These are phyloP conservation scores for Coniochaeta sp. DNA, from an alignment of 2,329 filamentous ascomycete genomes.

Conservation along the genomic window DNA sequence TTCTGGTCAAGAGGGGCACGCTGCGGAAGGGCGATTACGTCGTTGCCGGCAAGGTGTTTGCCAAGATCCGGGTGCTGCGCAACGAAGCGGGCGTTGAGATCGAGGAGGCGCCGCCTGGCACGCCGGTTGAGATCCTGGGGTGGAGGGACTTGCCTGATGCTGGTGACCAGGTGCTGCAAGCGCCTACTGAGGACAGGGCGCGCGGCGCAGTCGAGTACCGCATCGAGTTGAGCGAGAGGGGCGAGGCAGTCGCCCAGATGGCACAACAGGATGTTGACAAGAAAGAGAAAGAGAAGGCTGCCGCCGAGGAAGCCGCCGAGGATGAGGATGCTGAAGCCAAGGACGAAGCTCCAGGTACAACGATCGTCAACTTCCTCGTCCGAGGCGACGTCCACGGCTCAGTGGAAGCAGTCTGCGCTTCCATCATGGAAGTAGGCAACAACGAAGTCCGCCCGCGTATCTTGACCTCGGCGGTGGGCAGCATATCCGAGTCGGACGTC, in stretches of 20 bases:
- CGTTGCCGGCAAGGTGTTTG: constrained; percentile 83
- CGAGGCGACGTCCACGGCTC: constrained; percentile 93
- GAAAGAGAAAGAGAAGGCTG: constrained; percentile 44
- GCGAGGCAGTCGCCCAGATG: constrained; percentile 73
- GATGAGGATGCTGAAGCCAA: constrained; percentile 24
- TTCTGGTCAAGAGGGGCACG: constrained; percentile 83
- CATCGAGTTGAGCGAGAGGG: constrained; percentile 61
- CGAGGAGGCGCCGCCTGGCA: constrained; percentile 72
- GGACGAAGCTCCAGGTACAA: constrained; percentile 34
- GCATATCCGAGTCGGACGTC: constrained; percentile 78
- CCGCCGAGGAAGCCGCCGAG: constrained; percentile 26
- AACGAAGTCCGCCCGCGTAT: constrained; percentile 74
- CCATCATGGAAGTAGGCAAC: constrained; percentile 72
- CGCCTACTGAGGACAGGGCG: constrained; percentile 69
- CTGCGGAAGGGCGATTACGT: constrained; percentile 73
- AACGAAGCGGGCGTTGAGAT: constrained; percentile 78
- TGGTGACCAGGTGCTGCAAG: constrained; percentile 82
- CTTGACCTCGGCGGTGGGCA: constrained; percentile 70
- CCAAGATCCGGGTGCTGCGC: constrained; percentile 72
- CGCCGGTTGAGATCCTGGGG: constrained; percentile 87
- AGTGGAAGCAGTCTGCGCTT: constrained; percentile 79
- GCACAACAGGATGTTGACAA: constrained; percentile 62
- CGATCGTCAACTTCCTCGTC: constrained; percentile 71
- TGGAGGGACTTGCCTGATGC: constrained; percentile 80
- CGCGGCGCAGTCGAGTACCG: constrained; percentile 74